Conservation (phyloP, 192 early-diverging fungal species). For the Funneliformis mosseae region DNA sequence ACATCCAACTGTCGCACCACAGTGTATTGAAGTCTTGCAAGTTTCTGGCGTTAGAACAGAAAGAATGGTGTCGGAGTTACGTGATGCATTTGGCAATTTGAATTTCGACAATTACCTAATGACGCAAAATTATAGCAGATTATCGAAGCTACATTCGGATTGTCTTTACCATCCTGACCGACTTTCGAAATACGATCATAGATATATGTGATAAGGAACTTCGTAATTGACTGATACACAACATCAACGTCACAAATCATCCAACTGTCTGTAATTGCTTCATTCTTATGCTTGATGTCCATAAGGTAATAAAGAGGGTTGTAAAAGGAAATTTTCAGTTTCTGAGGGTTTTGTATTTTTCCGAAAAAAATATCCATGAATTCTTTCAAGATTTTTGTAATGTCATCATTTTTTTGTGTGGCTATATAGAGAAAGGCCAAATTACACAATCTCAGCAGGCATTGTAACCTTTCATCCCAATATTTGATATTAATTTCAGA, state of each 20-base stretch:
- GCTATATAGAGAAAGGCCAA: conserved; percentile 9
- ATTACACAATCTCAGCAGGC: conserved; percentile 6
- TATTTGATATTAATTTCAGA: neutral
- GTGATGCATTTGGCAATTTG: neutral
- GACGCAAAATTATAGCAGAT: conserved; percentile 6
- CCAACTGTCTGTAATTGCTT: neutral
- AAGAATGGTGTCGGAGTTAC: conserved; percentile 6
- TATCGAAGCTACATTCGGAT: conserved; percentile 7
- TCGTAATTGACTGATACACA: neutral
- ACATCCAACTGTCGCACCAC: neutral
- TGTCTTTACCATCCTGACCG: neutral
- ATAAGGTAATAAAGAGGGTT: neutral
- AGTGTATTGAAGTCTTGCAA: conserved; percentile 16
- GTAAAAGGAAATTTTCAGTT: neutral
- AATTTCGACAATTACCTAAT: too few species aligned
- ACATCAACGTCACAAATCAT: neutral
- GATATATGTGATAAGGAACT: conserved; percentile 23
- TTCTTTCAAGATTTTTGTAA: neutral
- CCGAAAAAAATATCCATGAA: neutral
- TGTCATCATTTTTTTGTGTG: neutral
- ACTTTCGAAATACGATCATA: neutral
- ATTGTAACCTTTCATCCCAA: conserved; percentile 3
- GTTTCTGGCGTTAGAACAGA: neutral
- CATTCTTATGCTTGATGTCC: neutral
- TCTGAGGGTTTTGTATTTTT: neutral